Base-by-base conservation (phyloP, 139 green algal species). In the Auxenochlorella protothecoides region DNA sequence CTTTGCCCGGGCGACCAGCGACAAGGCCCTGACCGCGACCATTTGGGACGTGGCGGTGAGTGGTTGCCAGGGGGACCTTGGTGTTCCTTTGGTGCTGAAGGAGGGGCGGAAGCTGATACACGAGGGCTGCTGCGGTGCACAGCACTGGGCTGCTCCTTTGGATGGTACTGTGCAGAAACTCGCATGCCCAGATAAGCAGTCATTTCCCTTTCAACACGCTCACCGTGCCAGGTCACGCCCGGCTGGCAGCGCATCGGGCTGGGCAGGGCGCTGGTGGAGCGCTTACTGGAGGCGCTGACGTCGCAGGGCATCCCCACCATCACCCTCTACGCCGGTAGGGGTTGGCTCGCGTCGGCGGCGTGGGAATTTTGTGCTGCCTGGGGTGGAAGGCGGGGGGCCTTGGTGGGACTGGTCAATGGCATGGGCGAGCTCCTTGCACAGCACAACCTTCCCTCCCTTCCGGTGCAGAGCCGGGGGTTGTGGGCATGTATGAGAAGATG, bases 1-100 rank as follows among this genome's bases (percentile, higher is more conserved):
- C 11, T 95, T 97, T 85, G 90, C 85, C 3, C 84, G 91, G 3
- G 91, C 90, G 71, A 95, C 89, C n/a, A 88, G 78, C 55, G 90
- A 96, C 65, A 83, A 85, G 12, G 84, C 81, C 15, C 74, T 96
- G n/a, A 84, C 77, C 6, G 90, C 89, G n/a, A 93, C 88, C 11
- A 91, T 96, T 65, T 96, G 85, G 90, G 90, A 96, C 77, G 90
- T 96, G 67, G 88, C 89, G 16, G 89, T 85, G 59, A 63, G 59
- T 63, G 9, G 59, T 10, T 63, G 27, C 27, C 27, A 44, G 27
- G 27, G 27, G 27, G 27, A 44, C 27, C 27, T 44, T 44, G 27
- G 27, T 44, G 27, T 44, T 44, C 27, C 27, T 44, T 44, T 44
- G 27, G 1, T 44, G 27, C 27, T 44, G 27, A 44, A 44, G 27